Percentiles rank a stretch among this genome's conserved stretches.
phyloP scores from a whole-genome alignment of 164 flowering plant species.

The Vitis cinerea region DNA sequence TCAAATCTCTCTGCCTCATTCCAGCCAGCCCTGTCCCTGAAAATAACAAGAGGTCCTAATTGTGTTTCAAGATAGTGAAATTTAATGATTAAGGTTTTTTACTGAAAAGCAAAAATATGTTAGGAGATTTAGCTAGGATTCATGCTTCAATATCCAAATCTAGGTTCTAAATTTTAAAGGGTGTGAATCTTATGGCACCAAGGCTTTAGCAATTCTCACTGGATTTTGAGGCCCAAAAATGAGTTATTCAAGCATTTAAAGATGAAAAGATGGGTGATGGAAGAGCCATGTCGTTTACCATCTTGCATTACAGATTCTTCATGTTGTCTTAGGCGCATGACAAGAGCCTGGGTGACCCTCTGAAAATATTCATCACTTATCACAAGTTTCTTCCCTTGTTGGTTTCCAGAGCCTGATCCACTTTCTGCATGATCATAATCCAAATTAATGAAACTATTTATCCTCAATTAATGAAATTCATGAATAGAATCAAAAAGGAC shows the following conservation, averaged over 20 bases:
- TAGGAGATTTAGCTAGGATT: background rate
- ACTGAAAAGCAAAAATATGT: too few species aligned
- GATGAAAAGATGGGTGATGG: background rate
- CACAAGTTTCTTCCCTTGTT: constrained; percentile 56
- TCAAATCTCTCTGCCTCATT: constrained; percentile 89
- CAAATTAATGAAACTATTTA: background rate
- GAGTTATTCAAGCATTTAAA: background rate
- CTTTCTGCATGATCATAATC: constrained; percentile 32
- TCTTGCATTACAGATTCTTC: constrained; percentile 69
- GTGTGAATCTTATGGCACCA: too few species aligned
- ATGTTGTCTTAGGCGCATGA: constrained; percentile 87
- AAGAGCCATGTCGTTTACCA: constrained; percentile 39
- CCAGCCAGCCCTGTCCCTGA: constrained; percentile 83
- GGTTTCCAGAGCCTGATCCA: constrained; percentile 37
- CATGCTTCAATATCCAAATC: background rate
- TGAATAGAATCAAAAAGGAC: background rate
- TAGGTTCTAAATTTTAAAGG: background rate
- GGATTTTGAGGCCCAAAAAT: too few species aligned
- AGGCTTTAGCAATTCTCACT: too few species aligned
- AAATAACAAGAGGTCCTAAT: constrained; percentile 6
- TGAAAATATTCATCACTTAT: constrained; percentile 84
- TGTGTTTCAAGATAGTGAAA: background rate
- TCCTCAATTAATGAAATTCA: background rate
- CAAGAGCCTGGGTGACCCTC: constrained; percentile 81
- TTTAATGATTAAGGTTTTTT: background rate